Evolutionary conservation across 2,329 filamentous ascomycete species (phyloP).

Genomic region (Colletotrichum agaves): DNA sequence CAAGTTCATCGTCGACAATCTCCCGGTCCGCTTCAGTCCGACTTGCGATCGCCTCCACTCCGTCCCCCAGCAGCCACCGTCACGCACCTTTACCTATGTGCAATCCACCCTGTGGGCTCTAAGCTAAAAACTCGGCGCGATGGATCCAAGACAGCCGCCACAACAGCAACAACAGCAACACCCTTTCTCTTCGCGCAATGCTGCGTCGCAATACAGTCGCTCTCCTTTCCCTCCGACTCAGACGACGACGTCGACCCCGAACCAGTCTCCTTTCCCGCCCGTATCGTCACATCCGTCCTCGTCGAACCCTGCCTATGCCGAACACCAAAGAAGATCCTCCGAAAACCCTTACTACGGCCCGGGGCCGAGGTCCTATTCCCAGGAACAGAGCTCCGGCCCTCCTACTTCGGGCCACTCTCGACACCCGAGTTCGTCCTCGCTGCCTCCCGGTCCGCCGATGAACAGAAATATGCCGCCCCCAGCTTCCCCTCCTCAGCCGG

Average conservation of each 20-base stretch:
- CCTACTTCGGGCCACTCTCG: conserved; percentile 52
- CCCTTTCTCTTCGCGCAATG: conserved; percentile 42
- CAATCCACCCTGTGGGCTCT: conserved; percentile 39
- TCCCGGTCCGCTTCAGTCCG: conserved; percentile 5
- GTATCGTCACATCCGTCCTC: conserved; percentile 28
- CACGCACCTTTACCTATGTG: conserved; percentile 31
- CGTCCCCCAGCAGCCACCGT: conserved; percentile 10
- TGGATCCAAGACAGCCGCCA: conserved; percentile 47
- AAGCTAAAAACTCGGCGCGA: conserved; percentile 50
- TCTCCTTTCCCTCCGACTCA: conserved; percentile 41
- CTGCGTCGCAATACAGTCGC: conserved; percentile 45
- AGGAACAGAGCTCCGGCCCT: conserved; percentile 44
- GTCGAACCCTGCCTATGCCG: conserved; percentile 44
- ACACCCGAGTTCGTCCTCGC: conserved; percentile 57
- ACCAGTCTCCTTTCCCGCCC: conserved; percentile 38
- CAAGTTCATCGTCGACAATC: background rate
- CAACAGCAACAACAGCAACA: conserved; percentile 49
- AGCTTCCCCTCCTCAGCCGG: conserved; percentile 55
- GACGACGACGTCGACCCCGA: conserved; percentile 29
- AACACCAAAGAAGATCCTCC: conserved; percentile 52
- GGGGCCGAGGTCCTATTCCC: conserved; percentile 47
- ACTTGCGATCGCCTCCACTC: conserved; percentile 30
- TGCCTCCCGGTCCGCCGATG: conserved; percentile 50
- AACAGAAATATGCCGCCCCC: conserved; percentile 60
- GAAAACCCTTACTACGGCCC: conserved; percentile 56